Percentiles rank a stretch among this genome's conserved stretches.
Conservation (phyloP, 2,329 filamentous ascomycete species). For the Botrytis elliptica region DNA sequence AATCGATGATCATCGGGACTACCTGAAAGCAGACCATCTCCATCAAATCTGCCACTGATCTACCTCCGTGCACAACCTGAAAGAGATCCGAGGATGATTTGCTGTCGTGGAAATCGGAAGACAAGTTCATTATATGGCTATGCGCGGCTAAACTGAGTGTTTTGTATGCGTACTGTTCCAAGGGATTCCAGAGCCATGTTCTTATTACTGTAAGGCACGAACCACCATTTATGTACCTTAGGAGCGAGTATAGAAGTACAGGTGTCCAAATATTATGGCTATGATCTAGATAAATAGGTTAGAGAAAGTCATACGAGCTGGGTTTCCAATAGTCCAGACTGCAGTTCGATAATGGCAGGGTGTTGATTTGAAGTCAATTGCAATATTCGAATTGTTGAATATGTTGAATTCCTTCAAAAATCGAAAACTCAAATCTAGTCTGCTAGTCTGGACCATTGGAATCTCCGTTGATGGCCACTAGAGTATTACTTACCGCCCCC, state of each 20-base stretch:
- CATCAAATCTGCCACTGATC: slow-evolving; percentile 57
- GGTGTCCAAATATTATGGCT: slow-evolving; percentile 51
- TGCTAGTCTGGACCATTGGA: not conserved
- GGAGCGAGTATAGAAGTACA: slow-evolving; percentile 51
- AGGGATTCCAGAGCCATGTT: slow-evolving; percentile 51
- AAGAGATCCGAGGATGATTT: slow-evolving; percentile 65
- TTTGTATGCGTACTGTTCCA: slow-evolving; percentile 58
- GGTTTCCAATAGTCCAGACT: not conserved
- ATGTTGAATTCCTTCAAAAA: not conserved
- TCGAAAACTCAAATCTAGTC: not conserved
- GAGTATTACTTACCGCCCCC: slow-evolving; percentile 26
- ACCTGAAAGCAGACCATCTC: slow-evolving; percentile 60
- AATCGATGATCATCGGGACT: slow-evolving; percentile 60
- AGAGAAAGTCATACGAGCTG: not conserved
- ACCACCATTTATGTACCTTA: slow-evolving; percentile 50
- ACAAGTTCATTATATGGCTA: slow-evolving; percentile 65
- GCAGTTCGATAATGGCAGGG: not conserved
- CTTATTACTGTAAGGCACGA: slow-evolving; percentile 52
- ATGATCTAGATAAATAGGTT: slow-evolving; percentile 27
- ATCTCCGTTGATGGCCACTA: not conserved
- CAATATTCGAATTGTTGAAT: not conserved
- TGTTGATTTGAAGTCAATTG: not conserved
- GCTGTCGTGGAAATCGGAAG: slow-evolving; percentile 67
- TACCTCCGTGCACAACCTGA: slow-evolving; percentile 62
- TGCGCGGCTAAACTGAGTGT: slow-evolving; percentile 61